A percentile compares a stretch with the other conserved stretches of the same genome.
Evolutionary conservation across 2,329 filamentous ascomycete genomes (phyloP).

Genomic region (Ophiostoma ips): DNA sequence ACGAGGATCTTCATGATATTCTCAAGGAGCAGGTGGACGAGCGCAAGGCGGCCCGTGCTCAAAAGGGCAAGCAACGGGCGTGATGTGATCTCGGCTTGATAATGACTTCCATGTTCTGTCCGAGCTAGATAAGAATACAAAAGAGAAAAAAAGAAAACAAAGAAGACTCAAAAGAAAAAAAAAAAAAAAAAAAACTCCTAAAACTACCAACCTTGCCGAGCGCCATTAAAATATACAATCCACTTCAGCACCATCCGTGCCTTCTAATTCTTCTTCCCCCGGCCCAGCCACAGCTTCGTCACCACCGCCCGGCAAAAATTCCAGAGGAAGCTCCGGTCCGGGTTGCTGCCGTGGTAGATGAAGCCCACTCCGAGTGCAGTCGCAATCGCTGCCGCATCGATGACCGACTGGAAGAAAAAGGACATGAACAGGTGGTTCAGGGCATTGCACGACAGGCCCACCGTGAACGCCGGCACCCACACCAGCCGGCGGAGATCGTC

Average conservation of each 20-base stretch:
- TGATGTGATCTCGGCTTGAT: neutral
- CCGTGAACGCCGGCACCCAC: constrained; percentile 17
- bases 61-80: constrained; percentile 20
- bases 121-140: no score
- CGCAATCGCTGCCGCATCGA: constrained; percentile 33
- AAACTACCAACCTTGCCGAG: no score
- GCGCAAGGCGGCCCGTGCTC: constrained; percentile 31
- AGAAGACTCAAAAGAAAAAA: no score
- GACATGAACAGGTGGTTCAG: constrained; percentile 31
- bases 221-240: neutral
- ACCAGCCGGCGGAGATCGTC: constrained; percentile 26
- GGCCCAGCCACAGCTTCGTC: constrained; percentile 13
- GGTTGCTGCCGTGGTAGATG: constrained; percentile 10
- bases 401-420: constrained; percentile 30
- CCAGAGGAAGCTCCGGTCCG: constrained; percentile 2
- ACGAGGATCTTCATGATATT: constrained; percentile 68
- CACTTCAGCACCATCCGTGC: no score
- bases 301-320: constrained; percentile 12
- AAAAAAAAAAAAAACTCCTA: no score
- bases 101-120: no score
- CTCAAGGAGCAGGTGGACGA: constrained; percentile 55
- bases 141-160: no score
- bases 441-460: constrained; percentile 25
- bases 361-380: constrained; percentile 19
- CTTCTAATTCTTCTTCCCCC: neutral